These are phyloP conservation scores for Strobilomyces confusus DNA, from an alignment of 768 basidiomycete genomes.

Conservation along the genomic window DNA sequence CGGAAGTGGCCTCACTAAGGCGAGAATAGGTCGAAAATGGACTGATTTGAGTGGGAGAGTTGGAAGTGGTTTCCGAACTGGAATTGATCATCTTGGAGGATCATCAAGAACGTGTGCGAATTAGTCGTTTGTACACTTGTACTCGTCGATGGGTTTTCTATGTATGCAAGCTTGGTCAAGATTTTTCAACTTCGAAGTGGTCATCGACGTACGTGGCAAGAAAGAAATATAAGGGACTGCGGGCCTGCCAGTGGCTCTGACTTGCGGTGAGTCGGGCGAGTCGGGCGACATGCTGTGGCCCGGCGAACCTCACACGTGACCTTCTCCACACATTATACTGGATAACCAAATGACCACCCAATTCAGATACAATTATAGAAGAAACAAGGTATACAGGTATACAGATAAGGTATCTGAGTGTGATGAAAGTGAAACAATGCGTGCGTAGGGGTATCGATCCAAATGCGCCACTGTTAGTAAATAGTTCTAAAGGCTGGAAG, in stretches of 20 bases:
- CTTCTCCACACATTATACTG: neutral
- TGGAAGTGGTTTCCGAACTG: conserved; percentile 34
- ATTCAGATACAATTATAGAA: neutral
- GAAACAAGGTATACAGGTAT: neutral
- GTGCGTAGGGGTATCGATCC: neutral
- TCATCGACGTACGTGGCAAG: neutral
- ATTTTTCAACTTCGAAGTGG: neutral
- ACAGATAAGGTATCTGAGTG: neutral
- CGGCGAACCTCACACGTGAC: conserved; percentile 11
- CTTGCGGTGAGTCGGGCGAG: conserved; percentile 4
- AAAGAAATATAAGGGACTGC: neutral
- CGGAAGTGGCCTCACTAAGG: conserved; percentile 51
- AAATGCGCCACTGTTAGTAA: neutral
- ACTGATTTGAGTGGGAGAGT: conserved; percentile 34
- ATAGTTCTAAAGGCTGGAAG: too few relatives aligned
- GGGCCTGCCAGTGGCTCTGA: neutral
- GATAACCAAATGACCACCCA: neutral
- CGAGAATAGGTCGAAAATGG: conserved; percentile 37
- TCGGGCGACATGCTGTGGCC: neutral
- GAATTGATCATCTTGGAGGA: conserved; percentile 29
- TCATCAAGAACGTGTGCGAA: conserved; percentile 16
- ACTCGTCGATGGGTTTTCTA: neutral
- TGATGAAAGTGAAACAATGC: neutral
- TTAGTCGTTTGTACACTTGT: neutral
- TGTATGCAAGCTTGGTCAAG: neutral